Evolutionary conservation across 164 flowering plant genomes (phyloP).

Genomic region (Magnolia changhungtana): DNA sequence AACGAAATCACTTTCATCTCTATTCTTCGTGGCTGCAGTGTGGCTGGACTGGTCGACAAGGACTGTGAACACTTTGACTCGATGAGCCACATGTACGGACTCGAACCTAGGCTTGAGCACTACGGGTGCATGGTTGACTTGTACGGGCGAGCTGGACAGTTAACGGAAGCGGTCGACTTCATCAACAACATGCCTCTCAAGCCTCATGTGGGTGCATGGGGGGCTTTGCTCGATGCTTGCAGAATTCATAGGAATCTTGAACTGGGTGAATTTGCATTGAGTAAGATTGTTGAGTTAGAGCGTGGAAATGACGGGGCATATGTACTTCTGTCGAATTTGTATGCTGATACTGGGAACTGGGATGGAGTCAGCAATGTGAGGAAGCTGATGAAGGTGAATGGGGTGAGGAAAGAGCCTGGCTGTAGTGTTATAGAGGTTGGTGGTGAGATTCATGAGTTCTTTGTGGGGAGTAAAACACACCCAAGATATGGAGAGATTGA

Average conservation of each 20-base stretch:
- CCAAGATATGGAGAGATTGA: slow-evolving; percentile 38
- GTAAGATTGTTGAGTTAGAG: slow-evolving; percentile 47
- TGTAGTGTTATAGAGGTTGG: slow-evolving; percentile 53
- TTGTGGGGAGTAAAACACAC: slow-evolving; percentile 44
- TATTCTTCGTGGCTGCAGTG: slow-evolving; percentile 46
- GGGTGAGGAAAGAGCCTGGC: slow-evolving; percentile 53
- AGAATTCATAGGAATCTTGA: slow-evolving; percentile 38
- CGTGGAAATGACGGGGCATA: slow-evolving; percentile 41
- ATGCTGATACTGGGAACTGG: slow-evolving; percentile 44
- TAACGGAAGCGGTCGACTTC: slow-evolving; percentile 44
- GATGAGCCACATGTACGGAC: slow-evolving; percentile 34
- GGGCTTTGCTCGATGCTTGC: slow-evolving; percentile 53
- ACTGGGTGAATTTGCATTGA: slow-evolving; percentile 43
- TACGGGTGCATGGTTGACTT: slow-evolving; percentile 64
- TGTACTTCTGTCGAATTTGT: slow-evolving; percentile 49
- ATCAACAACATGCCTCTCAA: slow-evolving; percentile 49
- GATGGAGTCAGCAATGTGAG: slow-evolving; percentile 35
- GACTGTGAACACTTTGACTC: slow-evolving; percentile 38
- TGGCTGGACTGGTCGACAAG: slow-evolving; percentile 47
- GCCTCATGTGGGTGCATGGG: slow-evolving; percentile 63
- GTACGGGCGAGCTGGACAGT: slow-evolving; percentile 47
- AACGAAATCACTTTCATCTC: slow-evolving; percentile 51
- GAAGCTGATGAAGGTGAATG: slow-evolving; percentile 37
- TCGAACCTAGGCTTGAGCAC: slow-evolving; percentile 54
- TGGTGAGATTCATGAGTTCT: slow-evolving; percentile 55